Base-by-base conservation (phyloP, 352 stramenopile species). In the Phytophthora parvispora region DNA sequence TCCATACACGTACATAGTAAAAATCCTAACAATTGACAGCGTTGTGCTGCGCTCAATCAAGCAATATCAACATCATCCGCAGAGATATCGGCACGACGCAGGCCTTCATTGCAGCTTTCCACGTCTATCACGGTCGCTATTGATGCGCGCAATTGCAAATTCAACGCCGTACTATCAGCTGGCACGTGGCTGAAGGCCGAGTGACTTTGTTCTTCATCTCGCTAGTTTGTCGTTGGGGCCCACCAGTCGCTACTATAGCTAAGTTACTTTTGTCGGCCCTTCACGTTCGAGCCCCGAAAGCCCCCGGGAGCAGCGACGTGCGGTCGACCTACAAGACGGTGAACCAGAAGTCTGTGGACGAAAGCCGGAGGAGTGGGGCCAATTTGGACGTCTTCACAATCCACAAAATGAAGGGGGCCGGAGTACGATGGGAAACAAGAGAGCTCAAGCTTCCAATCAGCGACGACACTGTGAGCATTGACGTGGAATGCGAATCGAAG, bases 251-350 rank as follows among this genome's bases (percentile, higher is more conserved):
- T 86, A 75, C 42, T 60, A 86, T 54, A 76, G 82, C 57, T 86
- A 81, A 76, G 82, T 53, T 86, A 81, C 53, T 72, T 68, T 40
- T 86, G 75, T 31, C 64, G 67, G 20, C 72, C 80, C 25, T 81
- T 78, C 42, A 79, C 69, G 25, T 84, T 81, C 61, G 78, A 86
- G 53, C 52, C 4, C 75, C 84, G 63, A 84, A 83, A 61, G 61
- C 55, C 1, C 27, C 55, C 3, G 60, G 43, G 22, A 80, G 74
- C 29, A 63, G 70, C 28, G 40, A 79, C 22, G 78, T 86, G 36
- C 56, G 78, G 73, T 84, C 78, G 29, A 74, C 84, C 32, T 79
- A 78, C 69, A 84, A 77, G 54, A 60, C 56, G 9, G 55, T 81
- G 28, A 59, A 67, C n/a, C 75, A 86, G 43, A 84, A 86, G 36